Evolutionary conservation across 192 early-diverging fungal species (phyloP), one percentile per base, ranked within the genome.

Genomic region (Umbelopsis sp.): DNA sequence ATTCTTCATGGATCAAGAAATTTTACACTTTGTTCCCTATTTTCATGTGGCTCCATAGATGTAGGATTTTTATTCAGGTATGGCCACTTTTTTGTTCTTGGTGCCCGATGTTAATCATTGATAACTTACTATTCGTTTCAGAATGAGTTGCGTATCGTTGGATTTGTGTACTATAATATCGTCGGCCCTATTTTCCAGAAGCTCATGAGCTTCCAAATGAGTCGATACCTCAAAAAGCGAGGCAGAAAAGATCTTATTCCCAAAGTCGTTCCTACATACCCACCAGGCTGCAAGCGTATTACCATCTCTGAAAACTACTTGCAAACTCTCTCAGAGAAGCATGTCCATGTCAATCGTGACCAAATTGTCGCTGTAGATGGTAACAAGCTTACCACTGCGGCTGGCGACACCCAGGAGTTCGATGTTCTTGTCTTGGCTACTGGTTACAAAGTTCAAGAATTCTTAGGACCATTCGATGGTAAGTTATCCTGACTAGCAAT

Each of bases 391-490:
- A 66, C 52, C 3, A 49, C 74, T 46, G 64, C 55, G 12, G 76
- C 80, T 68, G 80, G 80, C 10, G 77, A 69, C 16, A 45, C 49
- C 15, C 74, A 77, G 50, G 78, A 83, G 35, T 72, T 77, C 18
- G 86, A 87, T 66, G 76, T 81, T 13, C 18, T 87, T 64, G 71
- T 85, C 33, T 67, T 81, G n/a, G 86, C 83, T 23, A 87, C 86
- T 25, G 86, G 86, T 6, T 87, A 84, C 61, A 64, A 82, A 35
- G 76, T 78, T 16, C 79, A 77, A 48, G 73, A 76, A 6, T 68
- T 79, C 50, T 64, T 80, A n/a, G 45, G 68, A 37, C 70, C 64
- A 12, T 72, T 76, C 13, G 74, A 61, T 35, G 55, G 55, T 61
- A 61, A 61, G 55, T 6, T 25, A 35, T 11, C 10, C 30, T 27